Evolutionary conservation across 1,284 basidiomycete species (phyloP).

Genomic region (Ustilago bromivora): DNA sequence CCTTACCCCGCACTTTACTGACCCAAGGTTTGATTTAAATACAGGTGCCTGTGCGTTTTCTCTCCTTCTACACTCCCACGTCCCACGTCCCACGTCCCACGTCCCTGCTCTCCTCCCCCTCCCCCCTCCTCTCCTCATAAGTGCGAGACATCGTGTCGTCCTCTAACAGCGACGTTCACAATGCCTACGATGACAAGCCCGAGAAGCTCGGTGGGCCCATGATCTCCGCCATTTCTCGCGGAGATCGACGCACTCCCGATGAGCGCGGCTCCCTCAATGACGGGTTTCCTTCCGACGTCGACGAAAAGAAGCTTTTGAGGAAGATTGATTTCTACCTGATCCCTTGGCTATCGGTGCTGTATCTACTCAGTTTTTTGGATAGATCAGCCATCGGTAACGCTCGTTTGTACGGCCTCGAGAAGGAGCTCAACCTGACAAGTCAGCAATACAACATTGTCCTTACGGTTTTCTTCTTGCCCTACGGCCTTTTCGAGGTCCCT

Average conservation of each 20-base stretch:
- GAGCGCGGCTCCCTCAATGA: slow-evolving; percentile 13
- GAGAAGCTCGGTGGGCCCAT: slow-evolving; percentile 19
- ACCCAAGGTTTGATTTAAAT: not conserved
- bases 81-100: not conserved
- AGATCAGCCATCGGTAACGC: slow-evolving; percentile 72
- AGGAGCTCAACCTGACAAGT: slow-evolving; percentile 34
- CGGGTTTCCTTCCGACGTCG: slow-evolving; percentile 42
- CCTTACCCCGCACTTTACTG: not conserved
- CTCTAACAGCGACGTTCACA: slow-evolving; percentile 24
- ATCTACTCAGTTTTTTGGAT: slow-evolving; percentile 70
- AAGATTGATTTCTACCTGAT: slow-evolving; percentile 64
- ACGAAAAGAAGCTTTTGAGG: slow-evolving; percentile 63
- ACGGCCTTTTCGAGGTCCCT: slow-evolving; percentile 52
- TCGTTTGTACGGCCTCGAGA: slow-evolving; percentile 45
- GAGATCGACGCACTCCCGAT: slow-evolving; percentile 9
- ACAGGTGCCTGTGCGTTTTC: not conserved
- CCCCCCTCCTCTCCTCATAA: not conserved
- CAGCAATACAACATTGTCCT: slow-evolving; percentile 42
- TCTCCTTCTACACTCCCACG: not conserved
- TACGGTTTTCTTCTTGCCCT: slow-evolving; percentile 60
- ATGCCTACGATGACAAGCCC: slow-evolving; percentile 24
- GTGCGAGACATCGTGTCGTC: slow-evolving; percentile 20
- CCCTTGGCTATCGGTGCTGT: slow-evolving; percentile 60
- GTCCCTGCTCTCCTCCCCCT: not conserved
- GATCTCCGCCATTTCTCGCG: slow-evolving; percentile 22